Evolutionary conservation across 2,329 filamentous ascomycete species (phyloP), one percentile per base, ranked within the genome.

Genomic region (Ceratocystis colombiana): DNA sequence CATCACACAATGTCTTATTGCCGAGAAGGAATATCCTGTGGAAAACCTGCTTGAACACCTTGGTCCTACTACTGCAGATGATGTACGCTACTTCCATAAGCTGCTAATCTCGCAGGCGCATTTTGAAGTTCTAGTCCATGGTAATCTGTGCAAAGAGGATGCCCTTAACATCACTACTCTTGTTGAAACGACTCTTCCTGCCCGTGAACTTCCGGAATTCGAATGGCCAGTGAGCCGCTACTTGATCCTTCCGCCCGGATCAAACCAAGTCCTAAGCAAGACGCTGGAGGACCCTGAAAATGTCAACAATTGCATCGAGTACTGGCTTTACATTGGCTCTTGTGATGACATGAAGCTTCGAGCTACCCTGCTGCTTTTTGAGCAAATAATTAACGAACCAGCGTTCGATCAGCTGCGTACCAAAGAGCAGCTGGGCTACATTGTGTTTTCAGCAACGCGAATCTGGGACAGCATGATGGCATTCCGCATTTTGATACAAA

Each of bases 371-470:
- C 79, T 95, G 53, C 80, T 99, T 5, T 82, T 96, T 53, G 88
- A 90, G 30, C 94, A 97, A 75, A 88, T 99, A 77, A 86, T 90
- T 0, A 89, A 96, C 66, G 94, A 99, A 77, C 92, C 92, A 3
- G 88, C 88, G 7, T 99, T 97, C 73, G 90, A 99, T 75, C 91
- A 96, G 74, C 81, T 99, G 6, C 85, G 94, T 62, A 97, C 94
- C 55, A 96, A 97, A 76, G 93, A 99, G 75, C 93, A 99, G 76
- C 86, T 99, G 5, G 94, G 94, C 12, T 99, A 99, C 71, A 89
- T 99, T 64, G 93, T 99, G 0, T 96, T 93, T 76, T 93, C 89
- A 62, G 89, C 90, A 33, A 80, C 85, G 10, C 81, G 87, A 48
- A 82, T 83, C 64, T 84, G 88, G 66, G 78, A 85, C n/a, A 91